Percentiles rank a stretch among this genome's conserved stretches.
phyloP scores from a whole-genome alignment of 805 yeast species.

The Teunomyces gatunensis region DNA sequence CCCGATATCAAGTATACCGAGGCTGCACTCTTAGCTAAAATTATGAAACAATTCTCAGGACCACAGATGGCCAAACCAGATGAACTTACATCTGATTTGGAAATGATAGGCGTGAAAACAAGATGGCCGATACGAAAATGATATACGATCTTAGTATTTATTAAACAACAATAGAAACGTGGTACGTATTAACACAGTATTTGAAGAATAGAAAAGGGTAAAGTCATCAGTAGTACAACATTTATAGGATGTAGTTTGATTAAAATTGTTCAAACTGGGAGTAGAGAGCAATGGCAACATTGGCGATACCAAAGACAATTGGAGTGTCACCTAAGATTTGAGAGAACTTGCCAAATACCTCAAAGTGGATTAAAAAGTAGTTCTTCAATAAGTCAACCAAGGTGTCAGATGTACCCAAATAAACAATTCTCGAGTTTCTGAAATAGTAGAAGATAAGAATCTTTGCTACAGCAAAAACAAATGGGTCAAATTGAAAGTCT shows the following conservation, averaged over 20 bases:
- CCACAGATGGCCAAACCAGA: slow-evolving; percentile 35
- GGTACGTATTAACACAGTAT: slow-evolving; percentile 3
- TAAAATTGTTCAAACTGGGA: slow-evolving; percentile 48
- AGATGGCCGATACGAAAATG: slow-evolving; percentile 30
- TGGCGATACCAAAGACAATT: slow-evolving; percentile 44
- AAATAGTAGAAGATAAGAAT: slow-evolving; percentile 40
- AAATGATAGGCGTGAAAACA: slow-evolving; percentile 33
- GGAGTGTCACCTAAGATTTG: slow-evolving; percentile 46
- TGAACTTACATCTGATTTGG: slow-evolving; percentile 35
- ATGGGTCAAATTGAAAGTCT: slow-evolving; percentile 50
- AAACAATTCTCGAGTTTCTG: slow-evolving; percentile 30
- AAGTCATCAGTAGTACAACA: slow-evolving; percentile 3
- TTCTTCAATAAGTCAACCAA: slow-evolving; percentile 26
- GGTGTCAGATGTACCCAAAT: slow-evolving; percentile 23
- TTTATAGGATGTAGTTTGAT: slow-evolving; percentile 2
- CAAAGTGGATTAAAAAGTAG: slow-evolving; percentile 34
- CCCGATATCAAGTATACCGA: slow-evolving; percentile 27
- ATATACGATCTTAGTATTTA: slow-evolving; percentile 4
- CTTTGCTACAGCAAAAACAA: slow-evolving; percentile 44
- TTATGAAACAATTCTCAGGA: slow-evolving; percentile 42
- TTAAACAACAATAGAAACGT: slow-evolving; percentile 4
- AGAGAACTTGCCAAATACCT: slow-evolving; percentile 36
- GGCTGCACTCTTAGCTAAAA: slow-evolving; percentile 38
- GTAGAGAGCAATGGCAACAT: slow-evolving; percentile 48
- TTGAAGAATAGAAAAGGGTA: slow-evolving; percentile 7